Conservation (phyloP, 805 yeast genomes). For the Myxozyma monticola region DNA sequence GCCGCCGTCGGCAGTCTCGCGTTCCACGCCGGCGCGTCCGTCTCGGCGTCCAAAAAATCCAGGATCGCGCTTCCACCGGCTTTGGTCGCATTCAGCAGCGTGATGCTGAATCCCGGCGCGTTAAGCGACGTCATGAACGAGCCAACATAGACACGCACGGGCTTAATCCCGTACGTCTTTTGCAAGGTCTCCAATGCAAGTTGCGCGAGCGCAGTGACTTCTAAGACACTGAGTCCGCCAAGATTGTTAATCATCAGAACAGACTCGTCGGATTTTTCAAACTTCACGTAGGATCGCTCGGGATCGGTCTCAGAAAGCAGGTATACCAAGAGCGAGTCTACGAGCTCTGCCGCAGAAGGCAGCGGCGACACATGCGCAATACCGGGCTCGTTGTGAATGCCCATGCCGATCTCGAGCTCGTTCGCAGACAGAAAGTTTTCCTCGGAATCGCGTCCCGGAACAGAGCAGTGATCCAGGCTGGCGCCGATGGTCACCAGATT, state of each 20-base stretch:
- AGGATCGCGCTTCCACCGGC: no score
- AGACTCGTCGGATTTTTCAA: conserved; percentile 60
- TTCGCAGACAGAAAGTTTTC: conserved; percentile 53
- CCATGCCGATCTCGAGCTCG: conserved; percentile 89
- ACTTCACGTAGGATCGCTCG: conserved; percentile 80
- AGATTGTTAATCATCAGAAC: conserved; percentile 76
- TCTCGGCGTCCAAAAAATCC: no score
- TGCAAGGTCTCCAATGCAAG: conserved; percentile 40
- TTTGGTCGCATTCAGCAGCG: no score
- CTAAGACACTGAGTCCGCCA: conserved; percentile 85
- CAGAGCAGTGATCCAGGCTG: conserved; percentile 82
- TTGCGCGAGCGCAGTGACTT: conserved; percentile 44
- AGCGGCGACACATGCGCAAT: conserved; percentile 61
- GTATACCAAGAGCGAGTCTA: conserved; percentile 57
- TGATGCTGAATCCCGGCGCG: conserved; percentile 88
- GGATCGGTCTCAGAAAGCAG: conserved; percentile 61
- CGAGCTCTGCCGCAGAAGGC: conserved; percentile 65
- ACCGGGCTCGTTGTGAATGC: conserved; percentile 95
- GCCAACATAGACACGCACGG: conserved; percentile 70
- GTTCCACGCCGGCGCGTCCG: no score
- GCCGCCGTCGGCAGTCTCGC: no score
- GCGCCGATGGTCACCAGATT: conserved; percentile 85
- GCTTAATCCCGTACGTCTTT: conserved; percentile 45
- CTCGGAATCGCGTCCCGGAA: conserved; percentile 65
- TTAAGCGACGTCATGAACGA: conserved; percentile 85